Percentiles rank a stretch among this genome's conserved stretches.
phyloP scores from a whole-genome alignment of 495 filamentous ascomycete genomes.

The Poronia punctata region DNA sequence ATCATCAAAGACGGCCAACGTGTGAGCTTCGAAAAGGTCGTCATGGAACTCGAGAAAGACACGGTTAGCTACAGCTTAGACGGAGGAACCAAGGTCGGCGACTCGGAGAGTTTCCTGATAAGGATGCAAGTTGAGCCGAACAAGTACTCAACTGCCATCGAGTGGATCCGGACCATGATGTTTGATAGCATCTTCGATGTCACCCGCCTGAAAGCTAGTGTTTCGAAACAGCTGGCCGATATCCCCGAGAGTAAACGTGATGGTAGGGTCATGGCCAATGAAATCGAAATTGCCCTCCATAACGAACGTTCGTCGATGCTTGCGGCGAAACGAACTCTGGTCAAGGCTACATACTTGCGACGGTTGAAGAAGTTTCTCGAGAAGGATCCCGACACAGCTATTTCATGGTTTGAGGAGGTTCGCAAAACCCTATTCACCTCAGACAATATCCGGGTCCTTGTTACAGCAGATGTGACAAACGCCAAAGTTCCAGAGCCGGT shows the following conservation, averaged over 20 bases:
- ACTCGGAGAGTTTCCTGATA: slow-evolving; percentile 72
- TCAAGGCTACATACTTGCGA: slow-evolving; percentile 83
- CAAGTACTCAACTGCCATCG: slow-evolving; percentile 75
- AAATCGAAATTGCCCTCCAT: slow-evolving; percentile 78
- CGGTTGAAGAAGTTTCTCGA: slow-evolving; percentile 70
- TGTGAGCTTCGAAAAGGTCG: slow-evolving; percentile 85
- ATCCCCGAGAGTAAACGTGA: slow-evolving; percentile 89
- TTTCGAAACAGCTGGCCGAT: slow-evolving; percentile 83
- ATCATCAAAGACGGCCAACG: slow-evolving; percentile 69
- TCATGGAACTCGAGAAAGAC: slow-evolving; percentile 81
- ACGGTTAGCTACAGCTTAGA: slow-evolving; percentile 76
- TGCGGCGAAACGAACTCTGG: slow-evolving; percentile 73
- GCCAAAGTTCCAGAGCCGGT: slow-evolving; percentile 71
- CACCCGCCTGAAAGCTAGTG: slow-evolving; percentile 68
- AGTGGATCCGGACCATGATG: slow-evolving; percentile 80
- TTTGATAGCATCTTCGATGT: slow-evolving; percentile 84
- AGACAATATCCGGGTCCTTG: slow-evolving; percentile 75
- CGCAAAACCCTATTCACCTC: slow-evolving; percentile 66
- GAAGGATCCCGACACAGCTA: slow-evolving; percentile 60
- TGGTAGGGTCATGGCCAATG: slow-evolving; percentile 66
- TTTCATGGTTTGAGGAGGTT: slow-evolving; percentile 69
- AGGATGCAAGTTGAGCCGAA: slow-evolving; percentile 80
- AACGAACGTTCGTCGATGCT: slow-evolving; percentile 63
- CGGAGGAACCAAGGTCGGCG: slow-evolving; percentile 56
- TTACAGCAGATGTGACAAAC: slow-evolving; percentile 74